Evolutionary conservation across 306 rosid species (phyloP).

Genomic region (Amphicarpaea edgeworthii): DNA sequence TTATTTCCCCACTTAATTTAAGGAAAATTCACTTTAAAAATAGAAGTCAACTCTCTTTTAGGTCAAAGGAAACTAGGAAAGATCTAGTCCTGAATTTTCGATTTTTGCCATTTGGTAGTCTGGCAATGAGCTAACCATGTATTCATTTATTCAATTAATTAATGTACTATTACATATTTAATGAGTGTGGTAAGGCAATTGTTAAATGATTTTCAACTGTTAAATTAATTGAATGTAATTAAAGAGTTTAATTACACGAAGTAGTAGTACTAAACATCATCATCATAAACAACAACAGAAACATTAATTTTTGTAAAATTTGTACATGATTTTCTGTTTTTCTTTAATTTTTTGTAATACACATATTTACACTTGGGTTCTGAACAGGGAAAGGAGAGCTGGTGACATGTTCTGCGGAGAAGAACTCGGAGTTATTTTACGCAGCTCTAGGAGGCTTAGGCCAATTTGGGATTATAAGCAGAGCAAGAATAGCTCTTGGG

Average conservation of each 20-base stretch:
- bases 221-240: neutral
- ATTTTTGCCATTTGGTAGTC: slow-evolving; percentile 21
- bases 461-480: slow-evolving; percentile 84
- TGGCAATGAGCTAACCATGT: neutral
- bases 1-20: slow-evolving; percentile 1
- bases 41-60: slow-evolving; percentile 17
- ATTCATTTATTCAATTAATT: neutral
- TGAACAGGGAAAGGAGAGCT: slow-evolving; percentile 71
- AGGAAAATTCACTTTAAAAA: neutral
- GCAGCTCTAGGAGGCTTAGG: slow-evolving; percentile 91
- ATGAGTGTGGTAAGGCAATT: neutral
- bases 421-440: slow-evolving; percentile 64
- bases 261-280: too few species aligned
- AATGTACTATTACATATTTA: slow-evolving; percentile 9
- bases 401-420: slow-evolving; percentile 67
- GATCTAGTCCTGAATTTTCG: neutral
- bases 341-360: neutral
- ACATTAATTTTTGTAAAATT: neutral
- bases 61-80: neutral
- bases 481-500: slow-evolving; percentile 82
- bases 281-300: too few species aligned
- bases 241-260: too few species aligned
- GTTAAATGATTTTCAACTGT: neutral
- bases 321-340: neutral
- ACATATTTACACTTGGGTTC: neutral